Evolutionary conservation across 805 yeast species (phyloP).

Genomic region (Babjeviella inositovora): DNA sequence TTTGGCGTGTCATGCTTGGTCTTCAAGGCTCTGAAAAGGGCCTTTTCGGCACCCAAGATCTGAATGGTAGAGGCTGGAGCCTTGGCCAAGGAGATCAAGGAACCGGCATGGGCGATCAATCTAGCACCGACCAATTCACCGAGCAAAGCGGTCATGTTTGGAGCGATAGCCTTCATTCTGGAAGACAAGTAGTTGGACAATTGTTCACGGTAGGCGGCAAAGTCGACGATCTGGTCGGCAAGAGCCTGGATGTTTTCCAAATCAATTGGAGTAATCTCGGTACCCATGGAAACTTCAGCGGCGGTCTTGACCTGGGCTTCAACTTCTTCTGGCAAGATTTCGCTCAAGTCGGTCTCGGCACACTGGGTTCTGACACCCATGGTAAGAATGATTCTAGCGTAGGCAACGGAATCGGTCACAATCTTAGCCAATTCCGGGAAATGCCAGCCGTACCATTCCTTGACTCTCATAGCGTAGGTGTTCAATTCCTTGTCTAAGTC

Average conservation of each 20-base stretch:
- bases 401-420: constrained; percentile 89
- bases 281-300: constrained; percentile 99
- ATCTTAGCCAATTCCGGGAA: constrained; percentile 98
- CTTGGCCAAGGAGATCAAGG: constrained; percentile 85
- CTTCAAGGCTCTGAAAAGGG: constrained; percentile 94
- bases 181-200: constrained; percentile 79
- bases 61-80: constrained; percentile 98
- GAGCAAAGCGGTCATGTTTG: constrained; percentile 86
- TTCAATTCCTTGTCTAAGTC: constrained; percentile 95
- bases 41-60: constrained; percentile 98
- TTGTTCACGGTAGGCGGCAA: constrained; percentile 93
- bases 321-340: constrained; percentile 81
- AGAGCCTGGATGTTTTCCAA: constrained; percentile 75
- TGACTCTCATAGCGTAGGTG: constrained; percentile 97
- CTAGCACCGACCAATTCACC: constrained; percentile 99
- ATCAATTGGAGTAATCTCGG: constrained; percentile 90
- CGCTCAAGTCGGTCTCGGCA: constrained; percentile 76
- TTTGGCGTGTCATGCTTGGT: constrained; percentile 98
- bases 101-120: constrained; percentile 94
- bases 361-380: constrained; percentile 95
- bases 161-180: constrained; percentile 98
- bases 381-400: constrained; percentile 80
- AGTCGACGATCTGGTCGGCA: constrained; percentile 93
- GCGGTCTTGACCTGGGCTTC: constrained; percentile 90
- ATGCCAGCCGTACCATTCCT: constrained; percentile 99